phyloP scores from a whole-genome alignment of 169 alveolate species.

The Plasmodium malariae region DNA sequence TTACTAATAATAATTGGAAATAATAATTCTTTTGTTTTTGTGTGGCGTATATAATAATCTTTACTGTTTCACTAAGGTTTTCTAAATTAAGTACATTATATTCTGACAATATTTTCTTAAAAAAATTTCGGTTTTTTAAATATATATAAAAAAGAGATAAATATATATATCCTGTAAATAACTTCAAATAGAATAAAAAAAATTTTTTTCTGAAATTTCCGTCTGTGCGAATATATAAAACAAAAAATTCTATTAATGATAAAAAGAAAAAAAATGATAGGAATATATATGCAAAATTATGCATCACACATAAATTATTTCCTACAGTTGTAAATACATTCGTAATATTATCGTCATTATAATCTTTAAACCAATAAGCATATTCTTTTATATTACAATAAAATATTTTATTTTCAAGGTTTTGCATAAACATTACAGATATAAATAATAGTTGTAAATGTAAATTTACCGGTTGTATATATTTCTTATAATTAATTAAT shows the following conservation, averaged over 20 bases:
- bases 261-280: constrained; percentile 19
- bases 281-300: constrained; percentile 49
- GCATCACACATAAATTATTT: constrained; percentile 50
- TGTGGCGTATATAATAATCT: constrained; percentile 35
- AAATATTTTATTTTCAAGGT: constrained; percentile 43
- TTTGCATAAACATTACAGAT: constrained; percentile 37
- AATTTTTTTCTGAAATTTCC: constrained; percentile 39
- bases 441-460: constrained; percentile 61
- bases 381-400: constrained; percentile 55
- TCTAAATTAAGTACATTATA: constrained; percentile 38
- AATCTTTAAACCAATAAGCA: constrained; percentile 40
- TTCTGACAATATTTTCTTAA: constrained; percentile 11
- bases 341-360: constrained; percentile 16
- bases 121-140: constrained; percentile 43
- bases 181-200: constrained; percentile 21
- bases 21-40: constrained; percentile 61
- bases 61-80: constrained; percentile 25
- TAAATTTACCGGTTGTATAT: constrained; percentile 26
- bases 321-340: constrained; percentile 33
- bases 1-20: constrained; percentile 29
- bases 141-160: constrained; percentile 46
- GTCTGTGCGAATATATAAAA: constrained; percentile 27
- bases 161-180: constrained; percentile 24
- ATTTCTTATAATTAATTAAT: constrained; percentile 19
- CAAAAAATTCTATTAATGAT: constrained; percentile 37